Conservation (phyloP, 1,284 basidiomycete genomes). For the Ustilago curta region DNA sequence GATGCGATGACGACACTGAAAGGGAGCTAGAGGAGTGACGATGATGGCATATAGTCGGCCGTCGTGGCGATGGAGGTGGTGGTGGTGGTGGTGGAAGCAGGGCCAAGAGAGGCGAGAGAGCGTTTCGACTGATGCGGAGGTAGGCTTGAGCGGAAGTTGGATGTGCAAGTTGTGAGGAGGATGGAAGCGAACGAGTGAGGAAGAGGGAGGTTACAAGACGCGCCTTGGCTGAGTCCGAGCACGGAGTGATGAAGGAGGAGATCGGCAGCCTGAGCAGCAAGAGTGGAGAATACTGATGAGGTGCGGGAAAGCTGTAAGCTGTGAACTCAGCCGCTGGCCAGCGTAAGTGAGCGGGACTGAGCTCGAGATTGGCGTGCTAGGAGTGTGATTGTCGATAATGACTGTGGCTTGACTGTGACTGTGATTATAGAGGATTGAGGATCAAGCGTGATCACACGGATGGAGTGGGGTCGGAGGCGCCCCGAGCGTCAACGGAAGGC, state of each 20-base stretch:
- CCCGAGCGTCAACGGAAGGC: not conserved
- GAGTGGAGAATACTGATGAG: conserved; percentile 4
- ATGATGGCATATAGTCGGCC: not conserved
- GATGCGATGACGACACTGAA: not conserved
- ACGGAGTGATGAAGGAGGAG: not conserved
- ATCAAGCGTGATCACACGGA: conserved; percentile 17
- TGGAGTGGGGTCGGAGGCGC: conserved; percentile 13
- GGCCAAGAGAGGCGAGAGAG: not conserved
- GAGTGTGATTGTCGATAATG: too few relatives aligned
- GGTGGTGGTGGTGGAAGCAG: not conserved
- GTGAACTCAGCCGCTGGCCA: not conserved
- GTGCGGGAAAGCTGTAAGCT: not conserved
- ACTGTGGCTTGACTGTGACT: not conserved
- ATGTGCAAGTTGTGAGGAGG: not conserved
- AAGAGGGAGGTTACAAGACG: too few relatives aligned
- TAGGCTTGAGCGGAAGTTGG: not conserved
- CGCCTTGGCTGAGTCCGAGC: conserved; percentile 1
- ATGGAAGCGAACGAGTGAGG: not conserved
- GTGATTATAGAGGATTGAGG: conserved; percentile 20
- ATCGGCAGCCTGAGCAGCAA: not conserved
- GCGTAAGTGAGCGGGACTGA: not conserved
- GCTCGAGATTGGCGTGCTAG: not conserved
- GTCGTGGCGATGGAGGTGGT: not conserved
- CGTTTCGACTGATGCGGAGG: not conserved
- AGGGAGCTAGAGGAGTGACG: not conserved